Conservation (phyloP, 1,139 yeast species). For the Candida sp. region DNA sequence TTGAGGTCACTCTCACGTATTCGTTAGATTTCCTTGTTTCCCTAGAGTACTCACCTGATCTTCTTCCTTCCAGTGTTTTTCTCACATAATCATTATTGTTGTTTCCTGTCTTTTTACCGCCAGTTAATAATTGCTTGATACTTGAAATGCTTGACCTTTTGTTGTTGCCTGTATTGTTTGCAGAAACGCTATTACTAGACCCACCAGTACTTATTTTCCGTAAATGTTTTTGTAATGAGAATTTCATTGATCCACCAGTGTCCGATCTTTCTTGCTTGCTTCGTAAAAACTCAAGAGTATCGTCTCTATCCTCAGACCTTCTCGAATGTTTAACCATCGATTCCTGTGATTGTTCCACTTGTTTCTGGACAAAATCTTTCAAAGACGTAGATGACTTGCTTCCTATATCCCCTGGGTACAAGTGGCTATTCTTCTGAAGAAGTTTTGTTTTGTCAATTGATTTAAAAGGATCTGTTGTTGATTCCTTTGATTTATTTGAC, state of each 20-base stretch:
- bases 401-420: constrained; percentile 6
- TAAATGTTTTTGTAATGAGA: constrained; percentile 30
- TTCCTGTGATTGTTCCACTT: constrained; percentile 20
- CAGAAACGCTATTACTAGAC: constrained; percentile 13
- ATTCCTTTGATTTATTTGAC: background rate
- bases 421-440: background rate
- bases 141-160: constrained; percentile 42
- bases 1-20: background rate
- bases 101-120: constrained; percentile 19
- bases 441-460: constrained; percentile 2
- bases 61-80: constrained; percentile 7
- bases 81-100: constrained; percentile 5
- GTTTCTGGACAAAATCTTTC: constrained; percentile 33
- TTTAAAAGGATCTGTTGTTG: constrained; percentile 13
- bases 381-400: constrained; percentile 24
- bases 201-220: constrained; percentile 43
- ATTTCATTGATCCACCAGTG: constrained; percentile 47
- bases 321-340: constrained; percentile 17
- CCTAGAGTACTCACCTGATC: background rate
- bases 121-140: constrained; percentile 42
- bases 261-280: constrained; percentile 39
- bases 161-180: constrained; percentile 20
- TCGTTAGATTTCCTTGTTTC: constrained; percentile 1
- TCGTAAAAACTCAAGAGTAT: constrained; percentile 56
- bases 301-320: constrained; percentile 18